These are phyloP conservation scores for Ambrosiella cleistominuta DNA, from an alignment of 2,329 filamentous ascomycete species.

Conservation along the genomic window DNA sequence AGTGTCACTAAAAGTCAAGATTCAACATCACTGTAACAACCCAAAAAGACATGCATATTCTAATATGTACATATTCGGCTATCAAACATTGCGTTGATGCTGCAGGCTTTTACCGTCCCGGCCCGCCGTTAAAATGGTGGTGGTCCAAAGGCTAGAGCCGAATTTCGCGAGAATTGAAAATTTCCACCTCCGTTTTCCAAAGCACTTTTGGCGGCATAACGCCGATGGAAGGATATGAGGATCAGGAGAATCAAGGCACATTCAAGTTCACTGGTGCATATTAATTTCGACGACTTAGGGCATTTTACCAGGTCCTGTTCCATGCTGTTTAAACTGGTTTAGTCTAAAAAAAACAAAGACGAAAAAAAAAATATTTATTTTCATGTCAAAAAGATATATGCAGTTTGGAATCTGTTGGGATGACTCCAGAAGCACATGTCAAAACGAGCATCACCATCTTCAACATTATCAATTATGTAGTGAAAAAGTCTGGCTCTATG, in stretches of 20 bases:
- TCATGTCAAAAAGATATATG: not conserved
- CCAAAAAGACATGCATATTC: too few relatives aligned
- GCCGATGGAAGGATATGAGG: not conserved
- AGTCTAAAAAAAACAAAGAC: too few relatives aligned
- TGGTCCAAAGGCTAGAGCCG: not conserved
- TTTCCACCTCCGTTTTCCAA: not conserved
- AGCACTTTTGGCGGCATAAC: not conserved
- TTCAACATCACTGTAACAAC: too few relatives aligned
- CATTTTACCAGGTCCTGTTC: too few relatives aligned
- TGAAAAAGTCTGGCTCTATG: not conserved
- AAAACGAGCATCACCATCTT: not conserved
- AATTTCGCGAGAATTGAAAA: not conserved
- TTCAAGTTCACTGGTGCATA: too few relatives aligned
- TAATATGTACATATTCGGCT: too few relatives aligned
- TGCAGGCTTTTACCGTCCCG: too few relatives aligned
- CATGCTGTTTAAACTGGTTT: too few relatives aligned
- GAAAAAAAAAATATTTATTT: not conserved
- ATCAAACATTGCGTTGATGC: too few relatives aligned
- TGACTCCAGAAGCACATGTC: not conserved
- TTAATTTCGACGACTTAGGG: too few relatives aligned
- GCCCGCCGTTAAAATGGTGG: too few relatives aligned
- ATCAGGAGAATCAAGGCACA: not conserved
- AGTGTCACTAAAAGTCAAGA: too few relatives aligned
- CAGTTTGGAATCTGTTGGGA: constrained; percentile 1
- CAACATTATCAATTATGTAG: not conserved